These are phyloP conservation scores for Puccinia coronata DNA, from an alignment of 1,284 basidiomycete genomes.

Conservation along the genomic window DNA sequence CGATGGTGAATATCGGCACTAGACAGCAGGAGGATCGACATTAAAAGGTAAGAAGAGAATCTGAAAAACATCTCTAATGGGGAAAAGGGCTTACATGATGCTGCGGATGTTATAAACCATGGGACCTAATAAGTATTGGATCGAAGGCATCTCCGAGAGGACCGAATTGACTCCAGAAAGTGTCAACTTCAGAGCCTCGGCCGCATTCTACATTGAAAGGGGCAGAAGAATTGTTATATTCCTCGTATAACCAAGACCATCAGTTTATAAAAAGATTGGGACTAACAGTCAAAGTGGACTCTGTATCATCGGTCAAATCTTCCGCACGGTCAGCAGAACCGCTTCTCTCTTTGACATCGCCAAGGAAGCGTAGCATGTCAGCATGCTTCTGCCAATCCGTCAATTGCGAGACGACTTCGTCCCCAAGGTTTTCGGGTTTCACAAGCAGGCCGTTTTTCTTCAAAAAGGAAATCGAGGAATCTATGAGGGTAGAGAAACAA, in stretches of 20 bases:
- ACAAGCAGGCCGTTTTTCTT: slow-evolving; percentile 4
- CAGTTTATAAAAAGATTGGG: neutral
- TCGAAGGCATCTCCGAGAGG: slow-evolving; percentile 11
- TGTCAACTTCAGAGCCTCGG: neutral
- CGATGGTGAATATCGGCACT: slow-evolving; percentile 20
- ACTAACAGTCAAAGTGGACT: neutral
- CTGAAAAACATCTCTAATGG: no score
- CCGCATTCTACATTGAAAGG: neutral
- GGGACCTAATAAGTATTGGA: slow-evolving; percentile 13
- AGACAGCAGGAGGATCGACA: neutral
- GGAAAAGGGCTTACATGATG: neutral
- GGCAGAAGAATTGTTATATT: no score
- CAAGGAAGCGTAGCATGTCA: slow-evolving; percentile 19
- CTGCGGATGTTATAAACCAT: slow-evolving; percentile 32
- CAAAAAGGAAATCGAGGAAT: slow-evolving; percentile 18
- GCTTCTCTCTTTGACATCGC: slow-evolving; percentile 2
- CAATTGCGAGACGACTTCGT: slow-evolving; percentile 10
- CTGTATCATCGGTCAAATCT: neutral
- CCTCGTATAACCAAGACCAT: no score
- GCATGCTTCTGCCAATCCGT: slow-evolving; percentile 34
- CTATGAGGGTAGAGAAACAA: neutral
- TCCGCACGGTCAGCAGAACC: neutral
- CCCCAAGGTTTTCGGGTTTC: neutral
- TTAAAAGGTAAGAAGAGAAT: no score
- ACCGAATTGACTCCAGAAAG: slow-evolving; percentile 6